Evolutionary conservation across 2,329 filamentous ascomycete genomes (phyloP).

Genomic region (Apiospora pterosperma): DNA sequence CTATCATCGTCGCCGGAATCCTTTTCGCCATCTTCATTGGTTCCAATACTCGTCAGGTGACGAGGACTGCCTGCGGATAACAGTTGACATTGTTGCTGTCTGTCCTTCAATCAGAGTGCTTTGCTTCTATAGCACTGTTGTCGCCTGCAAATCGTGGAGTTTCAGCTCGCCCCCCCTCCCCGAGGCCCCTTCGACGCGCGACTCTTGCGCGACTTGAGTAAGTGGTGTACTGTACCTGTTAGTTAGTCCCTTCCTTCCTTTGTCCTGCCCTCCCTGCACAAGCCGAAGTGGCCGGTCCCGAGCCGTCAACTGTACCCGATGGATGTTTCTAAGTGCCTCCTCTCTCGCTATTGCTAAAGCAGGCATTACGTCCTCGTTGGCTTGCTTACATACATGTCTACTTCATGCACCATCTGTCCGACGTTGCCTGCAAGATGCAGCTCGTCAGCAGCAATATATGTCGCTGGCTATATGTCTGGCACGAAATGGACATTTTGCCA

Average conservation of each 20-base stretch:
- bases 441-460: constrained; percentile 3
- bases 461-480: background rate
- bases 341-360: background rate
- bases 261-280: background rate
- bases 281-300: background rate
- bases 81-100: constrained; percentile 28
- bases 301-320: constrained; percentile 1
- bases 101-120: constrained; percentile 28
- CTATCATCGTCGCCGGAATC: constrained; percentile 49
- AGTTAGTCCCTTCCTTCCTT: background rate
- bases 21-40: constrained; percentile 45
- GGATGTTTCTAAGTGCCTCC: background rate
- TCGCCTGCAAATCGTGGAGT: background rate
- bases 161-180: background rate
- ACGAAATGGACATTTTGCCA: background rate
- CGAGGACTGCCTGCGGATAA: constrained; percentile 40
- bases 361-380: background rate
- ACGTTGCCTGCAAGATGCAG: background rate
- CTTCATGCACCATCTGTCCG: constrained; percentile 1
- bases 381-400: background rate
- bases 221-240: background rate
- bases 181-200: background rate
- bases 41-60: constrained; percentile 48
- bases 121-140: constrained; percentile 11
- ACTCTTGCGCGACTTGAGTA: background rate